phyloP scores from a whole-genome alignment of 2,329 filamentous ascomycete species.

The Raffaelea arxii region DNA sequence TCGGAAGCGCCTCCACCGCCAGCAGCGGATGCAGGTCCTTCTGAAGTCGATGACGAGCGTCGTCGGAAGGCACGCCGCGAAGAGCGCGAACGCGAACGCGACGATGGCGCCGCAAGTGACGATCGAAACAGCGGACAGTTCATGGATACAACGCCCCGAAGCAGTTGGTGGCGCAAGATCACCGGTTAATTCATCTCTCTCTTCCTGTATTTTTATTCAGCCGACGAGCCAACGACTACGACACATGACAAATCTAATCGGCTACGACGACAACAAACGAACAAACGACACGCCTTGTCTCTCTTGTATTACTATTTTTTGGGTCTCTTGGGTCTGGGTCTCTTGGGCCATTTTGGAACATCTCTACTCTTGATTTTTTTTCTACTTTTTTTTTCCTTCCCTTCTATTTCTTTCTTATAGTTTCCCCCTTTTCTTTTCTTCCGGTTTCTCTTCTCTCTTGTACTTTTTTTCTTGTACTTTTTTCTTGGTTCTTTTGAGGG shows the following conservation, averaged over 20 bases:
- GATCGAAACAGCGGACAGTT: slow-evolving; percentile 31
- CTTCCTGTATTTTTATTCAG: too few species aligned
- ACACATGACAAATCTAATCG: too few species aligned
- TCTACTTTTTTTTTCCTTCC: not conserved
- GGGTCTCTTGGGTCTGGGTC: not conserved
- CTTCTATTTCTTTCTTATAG: not conserved
- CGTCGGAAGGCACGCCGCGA: slow-evolving; percentile 18
- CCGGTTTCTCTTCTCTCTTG: not conserved
- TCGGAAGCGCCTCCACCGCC: slow-evolving; percentile 53
- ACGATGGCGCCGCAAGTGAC: slow-evolving; percentile 22
- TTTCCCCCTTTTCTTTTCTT: not conserved
- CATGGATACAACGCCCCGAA: slow-evolving; percentile 37
- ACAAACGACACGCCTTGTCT: too few species aligned
- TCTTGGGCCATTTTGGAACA: not conserved
- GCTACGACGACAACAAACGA: too few species aligned
- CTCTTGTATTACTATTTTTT: not conserved
- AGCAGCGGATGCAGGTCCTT: slow-evolving; percentile 25
- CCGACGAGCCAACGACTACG: too few species aligned
- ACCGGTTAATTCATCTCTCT: slow-evolving; percentile 18
- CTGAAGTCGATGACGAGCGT: slow-evolving; percentile 20
- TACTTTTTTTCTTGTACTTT: not conserved
- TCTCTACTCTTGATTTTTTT: not conserved
- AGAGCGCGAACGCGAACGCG: slow-evolving; percentile 16
- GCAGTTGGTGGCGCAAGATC: slow-evolving; percentile 52
- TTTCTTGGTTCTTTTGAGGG: not conserved